A percentile compares a stretch with the other conserved stretches of the same genome.
Evolutionary conservation across 306 rosid species (phyloP).

Genomic region (Citrullus mucosospermus): DNA sequence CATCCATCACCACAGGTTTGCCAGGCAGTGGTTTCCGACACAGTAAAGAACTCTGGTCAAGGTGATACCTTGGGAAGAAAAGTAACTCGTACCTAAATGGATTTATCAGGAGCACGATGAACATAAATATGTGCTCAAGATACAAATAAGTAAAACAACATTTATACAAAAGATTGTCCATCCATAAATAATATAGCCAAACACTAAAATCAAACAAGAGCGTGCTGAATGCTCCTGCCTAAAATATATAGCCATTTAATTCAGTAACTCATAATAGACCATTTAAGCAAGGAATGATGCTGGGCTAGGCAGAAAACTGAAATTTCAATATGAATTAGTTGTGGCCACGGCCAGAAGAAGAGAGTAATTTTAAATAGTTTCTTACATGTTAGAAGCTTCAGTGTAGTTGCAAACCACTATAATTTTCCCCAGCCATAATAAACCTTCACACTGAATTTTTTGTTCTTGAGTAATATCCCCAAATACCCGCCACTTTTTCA

Average conservation of each 20-base stretch:
- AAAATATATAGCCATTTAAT: background rate
- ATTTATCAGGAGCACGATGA: slow-evolving; percentile 10
- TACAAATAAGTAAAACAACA: slow-evolving; percentile 10
- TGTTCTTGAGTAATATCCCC: slow-evolving; percentile 96
- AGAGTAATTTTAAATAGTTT: background rate
- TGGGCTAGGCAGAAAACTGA: background rate
- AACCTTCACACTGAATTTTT: slow-evolving; percentile 85
- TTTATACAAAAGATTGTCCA: background rate
- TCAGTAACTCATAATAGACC: background rate
- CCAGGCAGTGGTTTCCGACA: slow-evolving; percentile 78
- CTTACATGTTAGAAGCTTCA: slow-evolving; percentile 75
- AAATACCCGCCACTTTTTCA: slow-evolving; percentile 84
- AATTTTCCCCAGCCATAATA: slow-evolving; percentile 96
- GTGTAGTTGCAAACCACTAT: slow-evolving; percentile 90
- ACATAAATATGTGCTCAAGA: slow-evolving; percentile 2
- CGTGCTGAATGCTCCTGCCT: background rate
- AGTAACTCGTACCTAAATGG: slow-evolving; percentile 83
- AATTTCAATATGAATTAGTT: background rate
- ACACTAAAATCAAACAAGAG: background rate
- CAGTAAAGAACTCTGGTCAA: slow-evolving; percentile 92
- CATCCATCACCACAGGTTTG: slow-evolving; percentile 96
- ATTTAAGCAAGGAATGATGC: background rate
- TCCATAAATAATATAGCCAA: background rate
- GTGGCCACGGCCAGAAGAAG: background rate
- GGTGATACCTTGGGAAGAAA: slow-evolving; percentile 95